Base-by-base conservation (phyloP, 23 red algal genomes). In the Chondrus crispus region DNA sequence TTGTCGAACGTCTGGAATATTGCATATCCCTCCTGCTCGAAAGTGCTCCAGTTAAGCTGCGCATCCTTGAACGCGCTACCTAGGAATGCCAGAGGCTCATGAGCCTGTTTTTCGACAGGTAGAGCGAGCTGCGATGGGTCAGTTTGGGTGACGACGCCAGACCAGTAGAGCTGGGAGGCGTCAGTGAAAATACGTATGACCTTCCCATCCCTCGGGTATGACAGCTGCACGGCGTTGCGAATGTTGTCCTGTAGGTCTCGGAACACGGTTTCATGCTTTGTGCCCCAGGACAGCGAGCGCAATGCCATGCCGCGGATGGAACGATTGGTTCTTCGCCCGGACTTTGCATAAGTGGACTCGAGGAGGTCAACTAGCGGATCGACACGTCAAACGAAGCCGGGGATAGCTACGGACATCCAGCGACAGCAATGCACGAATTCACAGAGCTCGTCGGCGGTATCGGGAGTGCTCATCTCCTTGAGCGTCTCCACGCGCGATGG, bases 351-450 rank as follows among this genome's bases (percentile, higher is more conserved):
- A 5, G 62, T 44, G 5, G 41, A 12, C 52, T 72, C 82, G 8
- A 86, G 41, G 3, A 71, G 16, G 5, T 38, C 19, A 29, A 6
- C 43, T 45, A 86, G 43, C 5, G 82, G 82, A 20, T 37, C 63
- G 2, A 86, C 28, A 24, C 19, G 32, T 28, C 40, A 11, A 11
- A 28, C 82, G 18, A 71, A 73, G 45, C 57, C 82, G 4, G 82
- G 37, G 14, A 86, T 86, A 5, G 62, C 82, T 4, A 4, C 51
- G 5, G 50, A 5, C 82, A 73, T 86, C 82, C 82, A 86, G 2
- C 82, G 10, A 47, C 82, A 86, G 19, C 62, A 86, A 29, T 86
- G 42, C 12, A 86, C 36, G 53, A 86, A 86, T 2, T 86, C 62
- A 69, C 63, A 53, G 9, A 86, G 62, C 43, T 86, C 63, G 18